A percentile compares a stretch with the other conserved stretches of the same genome.
Evolutionary conservation across 768 basidiomycete genomes (phyloP).

Genomic region (Tulasnella calospora): DNA sequence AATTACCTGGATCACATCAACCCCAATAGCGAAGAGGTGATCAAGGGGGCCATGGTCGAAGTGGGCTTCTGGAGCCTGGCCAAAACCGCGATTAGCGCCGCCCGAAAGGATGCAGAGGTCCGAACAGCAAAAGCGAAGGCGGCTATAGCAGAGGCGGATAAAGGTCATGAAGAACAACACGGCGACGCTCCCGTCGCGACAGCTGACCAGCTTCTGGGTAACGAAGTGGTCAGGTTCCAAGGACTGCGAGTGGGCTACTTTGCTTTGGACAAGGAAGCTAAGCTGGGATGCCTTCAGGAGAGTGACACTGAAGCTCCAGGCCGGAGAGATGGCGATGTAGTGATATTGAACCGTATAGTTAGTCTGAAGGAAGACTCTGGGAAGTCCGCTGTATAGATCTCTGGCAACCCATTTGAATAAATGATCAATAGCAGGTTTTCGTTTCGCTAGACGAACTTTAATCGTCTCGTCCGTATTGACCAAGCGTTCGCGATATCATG

Average conservation of each 20-base stretch:
- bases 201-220: conserved; percentile 74
- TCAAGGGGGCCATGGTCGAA: conserved; percentile 79
- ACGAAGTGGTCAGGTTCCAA: conserved; percentile 94
- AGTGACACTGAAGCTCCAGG: conserved; percentile 42
- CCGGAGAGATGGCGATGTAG: conserved; percentile 62
- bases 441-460: background rate
- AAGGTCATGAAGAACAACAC: conserved; percentile 38
- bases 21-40: conserved; percentile 71
- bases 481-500: background rate
- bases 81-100: conserved; percentile 58
- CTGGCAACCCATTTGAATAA: background rate
- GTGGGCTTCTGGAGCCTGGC: conserved; percentile 83
- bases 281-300: conserved; percentile 59
- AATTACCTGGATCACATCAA: conserved; percentile 83
- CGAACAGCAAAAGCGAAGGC: conserved; percentile 50
- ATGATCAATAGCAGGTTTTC: background rate
- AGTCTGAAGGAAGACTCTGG: conserved; percentile 91
- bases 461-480: background rate
- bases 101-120: conserved; percentile 50
- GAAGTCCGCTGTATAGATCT: conserved; percentile 40
- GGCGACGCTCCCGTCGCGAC: conserved; percentile 60
- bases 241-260: conserved; percentile 95
- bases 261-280: conserved; percentile 81
- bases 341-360: conserved; percentile 89
- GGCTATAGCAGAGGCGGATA: conserved; percentile 33